A percentile compares a stretch with the other conserved stretches of the same genome.
Evolutionary conservation across 345 rosid genomes (phyloP).

Genomic region (Draba incana): DNA sequence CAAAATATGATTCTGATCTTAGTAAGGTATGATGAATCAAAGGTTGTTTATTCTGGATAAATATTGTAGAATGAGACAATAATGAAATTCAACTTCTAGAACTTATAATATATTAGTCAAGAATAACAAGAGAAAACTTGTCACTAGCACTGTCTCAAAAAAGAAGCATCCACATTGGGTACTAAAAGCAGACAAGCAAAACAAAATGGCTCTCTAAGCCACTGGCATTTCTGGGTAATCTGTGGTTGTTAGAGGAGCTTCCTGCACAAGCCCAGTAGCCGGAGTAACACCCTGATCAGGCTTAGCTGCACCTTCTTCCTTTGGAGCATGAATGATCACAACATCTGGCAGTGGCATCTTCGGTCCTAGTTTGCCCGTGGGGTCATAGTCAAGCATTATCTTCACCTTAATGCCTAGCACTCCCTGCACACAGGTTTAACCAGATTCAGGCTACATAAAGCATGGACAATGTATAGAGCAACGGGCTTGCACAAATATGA

Average conservation of each 20-base stretch:
- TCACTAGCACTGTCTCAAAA: constrained; percentile 1
- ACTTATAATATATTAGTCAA: too few relatives aligned
- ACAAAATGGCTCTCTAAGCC: constrained; percentile 3
- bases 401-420: constrained; percentile 89
- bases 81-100: too few relatives aligned
- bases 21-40: too few relatives aligned
- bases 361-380: constrained; percentile 80
- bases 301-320: constrained; percentile 55
- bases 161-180: background rate
- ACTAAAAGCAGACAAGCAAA: background rate
- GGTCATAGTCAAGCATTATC: constrained; percentile 93
- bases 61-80: too few relatives aligned
- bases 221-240: constrained; percentile 24
- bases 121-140: too few relatives aligned
- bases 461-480: too few relatives aligned
- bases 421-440: constrained; percentile 49
- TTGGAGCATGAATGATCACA: constrained; percentile 77
- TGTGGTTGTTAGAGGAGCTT: constrained; percentile 13
- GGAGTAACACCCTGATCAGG: constrained; percentile 11
- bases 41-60: too few relatives aligned
- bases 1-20: too few relatives aligned
- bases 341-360: constrained; percentile 78
- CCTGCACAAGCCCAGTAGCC: background rate
- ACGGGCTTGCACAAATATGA: background rate
- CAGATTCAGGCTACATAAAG: background rate